A percentile compares a stretch with the other conserved stretches of the same genome.
These are phyloP conservation scores for Xylaria sp. DNA, from an alignment of 2,329 filamentous ascomycete species.

Conservation along the genomic window DNA sequence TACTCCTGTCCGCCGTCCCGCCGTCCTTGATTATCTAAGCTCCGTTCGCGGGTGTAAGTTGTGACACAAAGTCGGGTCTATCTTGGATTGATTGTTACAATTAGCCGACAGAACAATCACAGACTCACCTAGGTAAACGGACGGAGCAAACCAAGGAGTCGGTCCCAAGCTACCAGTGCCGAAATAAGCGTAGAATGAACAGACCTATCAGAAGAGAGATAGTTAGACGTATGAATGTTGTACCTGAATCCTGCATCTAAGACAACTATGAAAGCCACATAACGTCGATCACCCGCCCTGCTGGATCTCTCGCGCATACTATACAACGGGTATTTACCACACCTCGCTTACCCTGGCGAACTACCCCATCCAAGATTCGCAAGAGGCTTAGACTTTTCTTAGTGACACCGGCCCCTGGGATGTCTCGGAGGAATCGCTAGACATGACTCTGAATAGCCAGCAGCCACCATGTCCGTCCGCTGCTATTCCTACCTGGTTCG, in stretches of 20 bases:
- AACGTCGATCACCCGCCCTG: constrained; percentile 33
- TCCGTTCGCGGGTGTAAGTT: background rate
- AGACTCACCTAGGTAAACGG: constrained; percentile 9
- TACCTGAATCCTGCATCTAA: constrained; percentile 29
- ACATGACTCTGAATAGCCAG: constrained; percentile 25
- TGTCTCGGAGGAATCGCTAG: constrained; percentile 36
- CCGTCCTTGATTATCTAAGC: background rate
- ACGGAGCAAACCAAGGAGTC: constrained; percentile 4
- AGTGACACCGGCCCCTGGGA: constrained; percentile 15
- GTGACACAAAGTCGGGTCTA: constrained; percentile 6
- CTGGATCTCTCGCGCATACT: constrained; percentile 22
- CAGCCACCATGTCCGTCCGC: constrained; percentile 9
- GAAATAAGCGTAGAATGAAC: background rate
- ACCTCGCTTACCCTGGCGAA: background rate
- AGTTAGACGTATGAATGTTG: constrained; percentile 17
- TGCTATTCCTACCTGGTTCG: background rate
- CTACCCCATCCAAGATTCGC: background rate
- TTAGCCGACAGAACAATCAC: constrained; percentile 7
- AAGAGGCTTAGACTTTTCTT: background rate
- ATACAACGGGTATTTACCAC: constrained; percentile 18
- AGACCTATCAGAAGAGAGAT: constrained; percentile 15
- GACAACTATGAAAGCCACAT: constrained; percentile 34
- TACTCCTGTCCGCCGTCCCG: background rate
- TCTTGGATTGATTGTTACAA: constrained; percentile 6
- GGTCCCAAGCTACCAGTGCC: background rate